Conservation (phyloP, 441 rosid species). For the Arabidopsis lyrata region DNA sequence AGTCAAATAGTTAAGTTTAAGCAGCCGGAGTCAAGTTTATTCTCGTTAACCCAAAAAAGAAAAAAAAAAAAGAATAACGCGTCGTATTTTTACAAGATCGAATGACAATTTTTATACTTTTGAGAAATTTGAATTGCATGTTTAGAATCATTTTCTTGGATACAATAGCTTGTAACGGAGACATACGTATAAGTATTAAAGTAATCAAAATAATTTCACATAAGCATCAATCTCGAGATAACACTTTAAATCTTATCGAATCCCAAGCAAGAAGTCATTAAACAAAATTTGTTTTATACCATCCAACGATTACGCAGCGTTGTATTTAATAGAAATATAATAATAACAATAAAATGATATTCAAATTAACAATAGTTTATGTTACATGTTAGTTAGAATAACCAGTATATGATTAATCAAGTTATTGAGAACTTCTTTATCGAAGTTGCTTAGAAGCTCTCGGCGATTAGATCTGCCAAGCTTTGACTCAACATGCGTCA, state of each 20-base stretch:
- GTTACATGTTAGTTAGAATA: constrained; percentile 17
- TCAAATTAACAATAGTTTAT: not conserved
- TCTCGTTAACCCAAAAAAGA: not conserved
- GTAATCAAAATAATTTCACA: not conserved
- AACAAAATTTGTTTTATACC: constrained; percentile 26
- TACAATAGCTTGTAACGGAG: constrained; percentile 8
- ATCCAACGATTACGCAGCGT: constrained; percentile 41
- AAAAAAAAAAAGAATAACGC: not conserved
- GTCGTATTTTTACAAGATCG: not conserved
- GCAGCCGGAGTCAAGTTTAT: not conserved
- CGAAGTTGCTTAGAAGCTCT: constrained; percentile 39
- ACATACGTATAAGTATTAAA: constrained; percentile 3
- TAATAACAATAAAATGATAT: not conserved
- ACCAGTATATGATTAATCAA: not conserved
- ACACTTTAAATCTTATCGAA: constrained; percentile 30
- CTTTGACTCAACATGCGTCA: constrained; percentile 45
- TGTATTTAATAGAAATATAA: constrained; percentile 9
- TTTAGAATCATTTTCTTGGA: not conserved
- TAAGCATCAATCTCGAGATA: constrained; percentile 33
- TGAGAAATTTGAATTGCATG: constrained; percentile 1
- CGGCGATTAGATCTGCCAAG: constrained; percentile 21
- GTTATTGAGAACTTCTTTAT: not conserved
- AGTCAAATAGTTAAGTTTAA: not conserved
- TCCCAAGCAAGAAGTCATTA: constrained; percentile 28
- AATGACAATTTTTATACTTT: not conserved